Percentiles rank a stretch among this genome's conserved stretches.
Evolutionary conservation across 768 basidiomycete genomes (phyloP).

Genomic region (Coprinopsis sp.): DNA sequence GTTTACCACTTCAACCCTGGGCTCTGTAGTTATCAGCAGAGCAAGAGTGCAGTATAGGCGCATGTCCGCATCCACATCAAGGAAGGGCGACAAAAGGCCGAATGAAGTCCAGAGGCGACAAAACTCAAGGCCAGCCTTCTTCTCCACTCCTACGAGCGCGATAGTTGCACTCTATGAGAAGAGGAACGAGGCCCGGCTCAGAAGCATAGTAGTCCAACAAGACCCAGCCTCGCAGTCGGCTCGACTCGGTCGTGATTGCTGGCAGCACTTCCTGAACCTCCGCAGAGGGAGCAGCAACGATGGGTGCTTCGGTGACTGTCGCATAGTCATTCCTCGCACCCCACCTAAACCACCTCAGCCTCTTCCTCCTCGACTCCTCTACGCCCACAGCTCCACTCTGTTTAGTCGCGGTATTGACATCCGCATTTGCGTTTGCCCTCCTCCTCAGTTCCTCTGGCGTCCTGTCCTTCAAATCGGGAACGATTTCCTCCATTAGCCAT

Average conservation of each 20-base stretch:
- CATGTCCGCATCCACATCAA: no score
- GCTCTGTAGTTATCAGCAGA: no score
- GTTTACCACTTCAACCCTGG: no score
- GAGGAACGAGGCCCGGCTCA: slow-evolving; percentile 55
- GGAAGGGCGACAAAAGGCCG: no score
- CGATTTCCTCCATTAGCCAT: slow-evolving; percentile 63
- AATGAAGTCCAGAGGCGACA: no score
- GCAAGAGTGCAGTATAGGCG: no score
- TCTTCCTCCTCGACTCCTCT: slow-evolving; percentile 10
- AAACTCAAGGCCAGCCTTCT: slow-evolving; percentile 35
- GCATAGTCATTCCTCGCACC: slow-evolving; percentile 3
- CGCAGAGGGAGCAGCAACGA: neutral
- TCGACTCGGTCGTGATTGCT: slow-evolving; percentile 18
- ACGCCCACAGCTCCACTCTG: neutral
- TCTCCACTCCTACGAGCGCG: slow-evolving; percentile 40
- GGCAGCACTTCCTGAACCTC: neutral
- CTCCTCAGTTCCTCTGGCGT: neutral
- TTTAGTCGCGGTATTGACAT: slow-evolving; percentile 1
- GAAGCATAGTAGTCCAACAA: slow-evolving; percentile 65
- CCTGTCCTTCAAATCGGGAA: slow-evolving; percentile 11
- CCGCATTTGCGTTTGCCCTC: neutral
- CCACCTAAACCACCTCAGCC: slow-evolving; percentile 5
- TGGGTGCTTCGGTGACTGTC: neutral
- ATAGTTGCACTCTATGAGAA: slow-evolving; percentile 79
- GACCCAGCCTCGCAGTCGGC: slow-evolving; percentile 67